Conservation (phyloP, 768 basidiomycete species). For the Suillus alpinus region DNA sequence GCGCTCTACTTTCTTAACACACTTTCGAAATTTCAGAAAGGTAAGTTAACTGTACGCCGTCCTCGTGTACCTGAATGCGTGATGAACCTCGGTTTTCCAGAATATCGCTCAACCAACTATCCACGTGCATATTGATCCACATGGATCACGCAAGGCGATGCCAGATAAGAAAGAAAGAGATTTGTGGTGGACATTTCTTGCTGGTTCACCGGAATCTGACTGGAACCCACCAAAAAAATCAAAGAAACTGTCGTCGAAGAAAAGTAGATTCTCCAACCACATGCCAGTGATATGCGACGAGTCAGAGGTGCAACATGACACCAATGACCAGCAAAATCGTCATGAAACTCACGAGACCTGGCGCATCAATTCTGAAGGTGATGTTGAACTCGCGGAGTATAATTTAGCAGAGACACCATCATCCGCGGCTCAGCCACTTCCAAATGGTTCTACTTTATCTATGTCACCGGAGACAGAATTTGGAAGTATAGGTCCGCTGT, state of each 20-base stretch:
- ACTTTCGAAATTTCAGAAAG: conserved; percentile 66
- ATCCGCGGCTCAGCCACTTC: conserved; percentile 40
- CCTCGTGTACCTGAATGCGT: background rate
- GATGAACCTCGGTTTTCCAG: conserved; percentile 35
- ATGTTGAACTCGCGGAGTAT: conserved; percentile 35
- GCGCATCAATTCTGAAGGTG: conserved; percentile 41
- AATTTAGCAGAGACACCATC: conserved; percentile 38
- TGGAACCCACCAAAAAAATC: conserved; percentile 57
- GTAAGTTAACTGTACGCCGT: conserved; percentile 38
- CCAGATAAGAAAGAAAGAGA: conserved; percentile 75
- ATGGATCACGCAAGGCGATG: conserved; percentile 36
- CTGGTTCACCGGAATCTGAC: conserved; percentile 62
- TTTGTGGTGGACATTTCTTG: conserved; percentile 76
- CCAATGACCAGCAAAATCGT: background rate
- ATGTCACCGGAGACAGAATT: background rate
- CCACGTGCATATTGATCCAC: conserved; percentile 15
- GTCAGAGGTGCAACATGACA: conserved; percentile 4
- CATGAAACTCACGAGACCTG: conserved; percentile 21
- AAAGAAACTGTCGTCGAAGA: conserved; percentile 17
- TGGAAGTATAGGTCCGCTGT: background rate
- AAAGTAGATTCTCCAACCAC: conserved; percentile 11
- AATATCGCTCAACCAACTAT: conserved; percentile 66
- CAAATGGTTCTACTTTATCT: background rate
- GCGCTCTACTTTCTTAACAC: conserved; percentile 53
- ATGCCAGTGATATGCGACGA: conserved; percentile 40